Conservation (phyloP, 306 rosid genomes). For the Dalbergia cultrata region DNA sequence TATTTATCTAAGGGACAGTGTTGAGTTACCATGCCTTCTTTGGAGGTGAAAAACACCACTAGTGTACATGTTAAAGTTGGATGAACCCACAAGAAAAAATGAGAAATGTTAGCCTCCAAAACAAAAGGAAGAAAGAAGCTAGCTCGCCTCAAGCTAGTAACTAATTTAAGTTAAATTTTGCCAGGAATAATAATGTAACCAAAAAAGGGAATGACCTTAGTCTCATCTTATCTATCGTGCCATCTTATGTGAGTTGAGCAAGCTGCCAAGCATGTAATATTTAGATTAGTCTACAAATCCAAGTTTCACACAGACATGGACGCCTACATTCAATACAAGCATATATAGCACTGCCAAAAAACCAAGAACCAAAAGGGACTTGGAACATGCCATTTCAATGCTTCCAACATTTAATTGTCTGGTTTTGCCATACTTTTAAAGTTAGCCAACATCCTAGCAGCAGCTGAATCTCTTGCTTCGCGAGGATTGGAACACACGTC, state of each 20-base stretch:
- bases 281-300: neutral
- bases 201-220: neutral
- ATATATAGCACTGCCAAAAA: constrained; percentile 4
- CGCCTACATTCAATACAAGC: neutral
- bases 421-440: constrained; percentile 39
- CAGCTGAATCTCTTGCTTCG: constrained; percentile 70
- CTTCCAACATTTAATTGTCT: constrained; percentile 34
- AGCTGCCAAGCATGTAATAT: neutral
- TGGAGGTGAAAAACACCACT: neutral
- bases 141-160: neutral
- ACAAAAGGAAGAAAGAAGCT: neutral
- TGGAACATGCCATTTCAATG: constrained; percentile 20
- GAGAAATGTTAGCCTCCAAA: neutral
- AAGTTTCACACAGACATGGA: neutral
- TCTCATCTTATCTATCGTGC: neutral
- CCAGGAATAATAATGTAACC: neutral
- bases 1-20: too few relatives aligned
- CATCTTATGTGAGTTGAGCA: neutral
- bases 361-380: constrained; percentile 4
- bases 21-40: too few relatives aligned
- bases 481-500: constrained; percentile 44
- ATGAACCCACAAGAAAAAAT: neutral
- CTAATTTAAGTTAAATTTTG: constrained; percentile 1
- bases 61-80: neutral
- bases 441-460: constrained; percentile 51